These are phyloP conservation scores for Neodidymelliopsis sp. DNA, from an alignment of 2,329 filamentous ascomycete species.

Conservation along the genomic window DNA sequence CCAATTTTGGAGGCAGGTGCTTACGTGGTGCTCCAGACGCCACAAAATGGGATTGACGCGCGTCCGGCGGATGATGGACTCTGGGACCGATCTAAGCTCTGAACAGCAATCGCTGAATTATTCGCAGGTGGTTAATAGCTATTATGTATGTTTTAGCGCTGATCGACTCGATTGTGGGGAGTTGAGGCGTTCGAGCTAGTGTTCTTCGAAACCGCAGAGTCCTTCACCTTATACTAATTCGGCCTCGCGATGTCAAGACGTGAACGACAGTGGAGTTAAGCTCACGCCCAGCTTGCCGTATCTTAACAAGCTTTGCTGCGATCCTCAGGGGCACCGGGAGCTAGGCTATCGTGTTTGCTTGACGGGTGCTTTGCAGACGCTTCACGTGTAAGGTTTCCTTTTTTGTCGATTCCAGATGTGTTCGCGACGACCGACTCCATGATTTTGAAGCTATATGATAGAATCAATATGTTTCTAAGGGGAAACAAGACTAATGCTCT, in stretches of 20 bases:
- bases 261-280: no score
- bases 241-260: no score
- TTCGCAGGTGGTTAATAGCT: background rate
- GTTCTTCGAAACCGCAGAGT: background rate
- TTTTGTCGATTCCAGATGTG: no score
- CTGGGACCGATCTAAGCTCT: background rate
- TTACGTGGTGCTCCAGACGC: no score
- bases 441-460: slow-evolving; percentile 79
- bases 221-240: background rate
- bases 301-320: background rate
- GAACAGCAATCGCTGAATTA: background rate
- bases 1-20: no score
- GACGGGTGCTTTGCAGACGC: slow-evolving; percentile 88
- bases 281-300: background rate
- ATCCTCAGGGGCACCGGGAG: background rate
- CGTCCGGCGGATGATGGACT: background rate
- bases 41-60: background rate
- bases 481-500: background rate
- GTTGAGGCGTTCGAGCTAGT: background rate
- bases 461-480: slow-evolving; percentile 63
- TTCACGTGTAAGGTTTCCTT: no score
- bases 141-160: background rate
- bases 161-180: background rate
- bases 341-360: slow-evolving; percentile 81
- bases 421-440: no score